A percentile compares a stretch with the other conserved stretches of the same genome.
phyloP scores from a whole-genome alignment of 1,284 basidiomycete species.

The Malassezia cuniculi region DNA sequence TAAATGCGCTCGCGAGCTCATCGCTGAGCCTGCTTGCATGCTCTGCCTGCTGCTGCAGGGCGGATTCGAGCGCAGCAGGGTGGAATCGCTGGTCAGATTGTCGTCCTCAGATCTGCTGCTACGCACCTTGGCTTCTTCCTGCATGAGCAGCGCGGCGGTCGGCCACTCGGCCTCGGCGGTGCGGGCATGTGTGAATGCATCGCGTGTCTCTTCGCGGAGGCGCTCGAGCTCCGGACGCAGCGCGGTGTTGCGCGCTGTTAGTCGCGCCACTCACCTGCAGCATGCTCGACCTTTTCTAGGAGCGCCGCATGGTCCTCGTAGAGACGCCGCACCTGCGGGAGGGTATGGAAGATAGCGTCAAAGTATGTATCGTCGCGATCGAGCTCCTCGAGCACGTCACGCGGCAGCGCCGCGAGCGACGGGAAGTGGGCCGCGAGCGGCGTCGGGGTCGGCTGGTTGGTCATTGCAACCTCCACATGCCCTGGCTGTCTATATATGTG shows the following conservation, averaged over 20 bases:
- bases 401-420: conserved; percentile 15
- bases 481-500: no score
- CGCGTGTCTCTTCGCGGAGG: conserved; percentile 27
- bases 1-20: conserved; percentile 34
- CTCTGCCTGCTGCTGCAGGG: conserved; percentile 20
- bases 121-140: conserved; percentile 23
- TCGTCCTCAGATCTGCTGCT: not conserved
- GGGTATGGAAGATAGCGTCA: conserved; percentile 26
- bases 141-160: conserved; percentile 15
- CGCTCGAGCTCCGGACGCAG: conserved; percentile 25
- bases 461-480: no score
- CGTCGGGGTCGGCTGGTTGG: not conserved
- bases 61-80: conserved; percentile 25
- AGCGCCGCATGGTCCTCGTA: conserved; percentile 21
- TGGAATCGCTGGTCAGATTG: conserved; percentile 19
- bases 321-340: conserved; percentile 20
- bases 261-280: conserved; percentile 15
- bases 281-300: conserved; percentile 20
- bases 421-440: conserved; percentile 20
- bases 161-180: conserved; percentile 23
- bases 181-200: conserved; percentile 24
- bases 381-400: conserved; percentile 26
- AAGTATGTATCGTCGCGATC: conserved; percentile 15
- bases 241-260: conserved; percentile 16
- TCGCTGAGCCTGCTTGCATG: conserved; percentile 31